A percentile compares a stretch with the other conserved stretches of the same genome.
phyloP scores from a whole-genome alignment of 192 early-diverging fungal genomes.

The Backusella tuberculispora region DNA sequence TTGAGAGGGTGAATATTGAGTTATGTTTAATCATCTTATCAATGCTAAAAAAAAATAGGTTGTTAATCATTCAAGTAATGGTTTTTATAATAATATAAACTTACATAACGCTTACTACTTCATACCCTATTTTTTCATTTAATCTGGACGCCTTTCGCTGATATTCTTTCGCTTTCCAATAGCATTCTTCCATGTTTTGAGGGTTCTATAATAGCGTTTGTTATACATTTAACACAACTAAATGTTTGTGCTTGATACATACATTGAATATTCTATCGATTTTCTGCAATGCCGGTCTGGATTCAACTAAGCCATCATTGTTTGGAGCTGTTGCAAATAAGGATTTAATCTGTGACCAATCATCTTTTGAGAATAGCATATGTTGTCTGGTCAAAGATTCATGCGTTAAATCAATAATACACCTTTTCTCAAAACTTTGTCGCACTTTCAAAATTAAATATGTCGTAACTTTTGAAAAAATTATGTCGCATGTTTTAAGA shows the following conservation, averaged over 20 bases:
- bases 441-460: too few species aligned
- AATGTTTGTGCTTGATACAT: background rate
- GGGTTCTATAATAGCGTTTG: background rate
- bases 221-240: background rate
- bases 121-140: background rate
- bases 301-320: background rate
- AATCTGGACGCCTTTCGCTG: background rate
- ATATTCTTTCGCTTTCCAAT: background rate
- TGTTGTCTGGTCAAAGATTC: background rate
- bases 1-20: background rate
- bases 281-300: background rate
- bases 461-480: too few species aligned
- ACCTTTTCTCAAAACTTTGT: too few species aligned
- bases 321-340: background rate
- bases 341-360: background rate
- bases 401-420: background rate
- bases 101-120: background rate
- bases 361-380: background rate
- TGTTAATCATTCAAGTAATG: background rate
- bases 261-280: background rate
- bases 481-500: too few species aligned
- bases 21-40: background rate
- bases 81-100: slow-evolving; percentile 1
- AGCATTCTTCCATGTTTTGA: background rate
- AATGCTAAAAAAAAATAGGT: background rate